Evolutionary conservation across 139 green algal genomes (phyloP).

Genomic region (Coccomyxa sp.): DNA sequence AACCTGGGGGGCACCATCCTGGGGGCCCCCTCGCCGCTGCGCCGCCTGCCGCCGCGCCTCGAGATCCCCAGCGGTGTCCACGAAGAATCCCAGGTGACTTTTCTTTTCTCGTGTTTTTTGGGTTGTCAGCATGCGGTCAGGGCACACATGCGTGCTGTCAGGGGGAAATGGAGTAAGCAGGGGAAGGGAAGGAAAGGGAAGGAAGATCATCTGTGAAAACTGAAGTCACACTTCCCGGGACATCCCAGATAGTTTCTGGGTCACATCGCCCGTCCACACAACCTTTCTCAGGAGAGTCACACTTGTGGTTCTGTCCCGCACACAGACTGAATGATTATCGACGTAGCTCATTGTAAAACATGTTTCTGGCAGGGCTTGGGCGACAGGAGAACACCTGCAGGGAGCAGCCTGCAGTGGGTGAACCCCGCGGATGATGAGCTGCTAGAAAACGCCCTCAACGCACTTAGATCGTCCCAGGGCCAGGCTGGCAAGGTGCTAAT

Average conservation of each 20-base stretch:
- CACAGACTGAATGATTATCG: background rate
- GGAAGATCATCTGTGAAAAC: background rate
- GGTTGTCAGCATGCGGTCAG: no score
- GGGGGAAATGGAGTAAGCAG: no score
- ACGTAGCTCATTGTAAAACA: background rate
- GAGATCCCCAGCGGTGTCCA: no score
- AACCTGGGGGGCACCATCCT: background rate
- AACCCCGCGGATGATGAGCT: background rate
- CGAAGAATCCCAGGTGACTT: no score
- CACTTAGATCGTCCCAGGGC: background rate
- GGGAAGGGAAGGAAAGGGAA: background rate
- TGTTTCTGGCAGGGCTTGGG: background rate
- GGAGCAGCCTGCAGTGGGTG: background rate
- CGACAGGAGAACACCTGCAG: background rate
- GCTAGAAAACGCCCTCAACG: background rate
- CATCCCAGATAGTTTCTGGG: background rate
- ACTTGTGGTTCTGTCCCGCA: background rate
- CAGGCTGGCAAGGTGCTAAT: background rate
- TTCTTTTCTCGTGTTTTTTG: no score
- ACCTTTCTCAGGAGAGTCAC: background rate
- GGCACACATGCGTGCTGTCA: no score
- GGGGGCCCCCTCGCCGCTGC: background rate
- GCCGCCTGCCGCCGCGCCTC: background rate
- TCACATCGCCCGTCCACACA: background rate
- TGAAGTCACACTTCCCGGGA: background rate